Evolutionary conservation across 768 basidiomycete genomes (phyloP), one percentile per base, ranked within the genome.

Genomic region (Lactarius psammicola): DNA sequence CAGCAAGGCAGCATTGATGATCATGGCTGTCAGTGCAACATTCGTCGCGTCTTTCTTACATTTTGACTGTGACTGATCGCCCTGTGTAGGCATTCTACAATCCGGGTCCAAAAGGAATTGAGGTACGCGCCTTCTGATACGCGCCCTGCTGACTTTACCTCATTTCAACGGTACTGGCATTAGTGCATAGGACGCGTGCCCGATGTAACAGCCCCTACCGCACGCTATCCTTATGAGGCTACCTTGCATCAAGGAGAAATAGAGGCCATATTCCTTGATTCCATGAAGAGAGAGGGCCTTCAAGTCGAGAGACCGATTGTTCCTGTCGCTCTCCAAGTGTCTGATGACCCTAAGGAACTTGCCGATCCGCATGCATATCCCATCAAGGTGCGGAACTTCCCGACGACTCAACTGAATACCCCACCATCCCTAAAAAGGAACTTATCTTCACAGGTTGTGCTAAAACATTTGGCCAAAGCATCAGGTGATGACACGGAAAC

Each of bases 211-310:
- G 84, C 86, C 0, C 78, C 84, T 3, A 81, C 81, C 28, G 88
- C 88, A 2, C 81, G 88, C 23, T 92, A 82, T 74, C 88, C 88
- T 13, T 91, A 88, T 66, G 87, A 88, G 78, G 89, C 86, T 11
- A 86, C 86, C 0, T 72, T 87, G 54, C 83, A 87, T 69, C 87
- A 89, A 77, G 86, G 87, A 2, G 82, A 80, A 17, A 87, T 88
- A 31, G 86, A 88, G 71, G 74, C 76, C 13, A 80, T 87, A 18
- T 85, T 89, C 65, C 64, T 85, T 36, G 83, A 85, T 69, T 83
- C 85, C 3, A 82, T 89, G 81, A 71, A 69, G 17, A 65, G 69
- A 9, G 72, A 77, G 64, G 84, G 82, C 0, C 69, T 86, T 8
- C 71, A 80, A 65, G 84, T 88, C 28, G 79, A 79, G 38, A 77